Base-by-base conservation (phyloP, 1,139 yeast genomes). In the Zygosaccharomyces pseudobailii region DNA sequence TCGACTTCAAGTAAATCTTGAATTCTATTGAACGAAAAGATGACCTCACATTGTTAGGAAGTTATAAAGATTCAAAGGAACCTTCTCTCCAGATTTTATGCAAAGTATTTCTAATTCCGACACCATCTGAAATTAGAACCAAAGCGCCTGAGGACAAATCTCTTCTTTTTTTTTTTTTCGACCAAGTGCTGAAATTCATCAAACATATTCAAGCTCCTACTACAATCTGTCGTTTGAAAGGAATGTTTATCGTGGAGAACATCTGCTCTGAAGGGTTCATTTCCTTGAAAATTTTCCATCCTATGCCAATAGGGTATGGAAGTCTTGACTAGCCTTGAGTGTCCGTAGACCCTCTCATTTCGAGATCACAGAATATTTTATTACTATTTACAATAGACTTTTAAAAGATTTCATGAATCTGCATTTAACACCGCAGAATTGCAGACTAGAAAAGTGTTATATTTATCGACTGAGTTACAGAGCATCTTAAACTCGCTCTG, bases 51-150 rank as follows among this genome's bases (percentile, higher is more conserved):
- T 8, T 8, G 7, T 24, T 8, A 30, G 67, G 66, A 6, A 62
- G 3, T 24, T 52, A 44, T 5, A 63, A 61, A 46, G 59, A 48
- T 23, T 52, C 39, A 40, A 58, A 63, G 7, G 45, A 45, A 20
- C 28, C 36, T 10, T 55, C 55, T 7, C 39, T 51, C 3, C 66
- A 61, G 5, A 62, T 44, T 25, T 43, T 52, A 21, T 47, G 49
- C 3, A 55, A n/a, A n/a, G n/a, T 44, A 1, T 66, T 57, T 1
- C 1, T 6, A 42, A 60, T 61, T 44, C 50, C 57, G 36, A 42
- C 49, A 47, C 65, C 68, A 23, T 55, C 61, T n/a, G 45, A 37
- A 5, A 61, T 57, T 9, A 52, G 35, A 1, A 56, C 58, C 4
- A 61, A 43, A 7, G 61, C 30, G 41, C 57, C 54, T 2, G 55